Evolutionary conservation across 768 basidiomycete species (phyloP).

Genomic region (Mycena rebaudengoi): DNA sequence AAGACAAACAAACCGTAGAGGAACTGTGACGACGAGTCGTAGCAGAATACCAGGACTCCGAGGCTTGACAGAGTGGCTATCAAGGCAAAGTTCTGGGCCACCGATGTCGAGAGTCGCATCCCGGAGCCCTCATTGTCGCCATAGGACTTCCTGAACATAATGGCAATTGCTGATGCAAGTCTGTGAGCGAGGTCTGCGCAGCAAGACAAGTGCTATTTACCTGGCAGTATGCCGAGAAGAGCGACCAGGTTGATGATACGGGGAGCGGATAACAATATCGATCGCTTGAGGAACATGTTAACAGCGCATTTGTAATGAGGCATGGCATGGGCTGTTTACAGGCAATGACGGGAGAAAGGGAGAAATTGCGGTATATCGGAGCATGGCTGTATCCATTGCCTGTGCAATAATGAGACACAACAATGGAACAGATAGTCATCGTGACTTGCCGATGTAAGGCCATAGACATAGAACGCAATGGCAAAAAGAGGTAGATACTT

Average conservation of each 20-base stretch:
- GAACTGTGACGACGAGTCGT: not conserved
- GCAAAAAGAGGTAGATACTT: constrained; percentile 2
- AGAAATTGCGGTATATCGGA: not conserved
- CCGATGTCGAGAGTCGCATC: not conserved
- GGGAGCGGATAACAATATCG: not conserved
- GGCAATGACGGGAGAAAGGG: not conserved
- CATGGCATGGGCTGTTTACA: not conserved
- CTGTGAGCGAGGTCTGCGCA: not conserved
- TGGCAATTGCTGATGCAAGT: not conserved
- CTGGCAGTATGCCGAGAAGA: constrained; percentile 13
- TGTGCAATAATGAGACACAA: not conserved
- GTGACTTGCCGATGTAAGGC: not conserved
- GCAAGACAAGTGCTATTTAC: not conserved
- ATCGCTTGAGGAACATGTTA: not conserved
- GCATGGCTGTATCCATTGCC: not conserved
- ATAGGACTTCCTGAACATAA: not conserved
- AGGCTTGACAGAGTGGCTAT: not conserved
- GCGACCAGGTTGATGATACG: constrained; percentile 6
- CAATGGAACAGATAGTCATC: not conserved
- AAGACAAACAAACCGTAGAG: constrained; percentile 10
- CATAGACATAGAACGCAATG: constrained; percentile 6
- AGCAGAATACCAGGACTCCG: constrained; percentile 4
- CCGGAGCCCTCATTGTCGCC: not conserved
- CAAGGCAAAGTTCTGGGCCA: constrained; percentile 15
- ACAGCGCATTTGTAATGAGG: no score